Conservation (phyloP, 2,329 filamentous ascomycete genomes). For the Bipolaris oryzae region DNA sequence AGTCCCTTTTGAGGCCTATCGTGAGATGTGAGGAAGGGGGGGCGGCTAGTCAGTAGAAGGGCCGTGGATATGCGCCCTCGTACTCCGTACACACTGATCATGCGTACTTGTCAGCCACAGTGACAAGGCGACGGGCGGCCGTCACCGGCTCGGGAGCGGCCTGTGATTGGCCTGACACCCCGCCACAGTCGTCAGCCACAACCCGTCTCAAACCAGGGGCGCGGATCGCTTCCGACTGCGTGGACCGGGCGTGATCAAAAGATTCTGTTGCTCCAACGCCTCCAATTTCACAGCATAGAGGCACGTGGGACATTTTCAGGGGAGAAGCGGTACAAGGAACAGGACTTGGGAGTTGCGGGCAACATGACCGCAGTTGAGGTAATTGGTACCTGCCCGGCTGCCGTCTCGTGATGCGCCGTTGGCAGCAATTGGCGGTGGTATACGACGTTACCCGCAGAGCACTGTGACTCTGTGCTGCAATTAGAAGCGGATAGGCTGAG, state of each 20-base stretch:
- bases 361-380: neutral
- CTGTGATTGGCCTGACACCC: slow-evolving; percentile 7
- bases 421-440: slow-evolving; percentile 22
- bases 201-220: slow-evolving; percentile 3
- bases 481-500: slow-evolving; percentile 35
- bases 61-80: slow-evolving; percentile 3
- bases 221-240: slow-evolving; percentile 17
- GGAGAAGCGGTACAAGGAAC: slow-evolving; percentile 19
- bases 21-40: slow-evolving; percentile 18
- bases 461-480: slow-evolving; percentile 22
- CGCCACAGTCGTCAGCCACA: slow-evolving; percentile 33
- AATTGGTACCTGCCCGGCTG: slow-evolving; percentile 3
- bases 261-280: slow-evolving; percentile 31
- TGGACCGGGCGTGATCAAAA: slow-evolving; percentile 31
- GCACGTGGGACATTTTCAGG: slow-evolving; percentile 39
- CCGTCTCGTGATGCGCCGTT: slow-evolving; percentile 32
- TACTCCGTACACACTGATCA: slow-evolving; percentile 7
- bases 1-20: slow-evolving; percentile 5
- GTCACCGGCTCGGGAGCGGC: slow-evolving; percentile 4
- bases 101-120: neutral
- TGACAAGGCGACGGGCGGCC: slow-evolving; percentile 6
- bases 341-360: neutral
- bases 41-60: neutral
- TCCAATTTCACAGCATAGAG: slow-evolving; percentile 33
- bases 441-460: slow-evolving; percentile 30